These are phyloP conservation scores for Colletotrichum destructivum DNA, from an alignment of 2,329 filamentous ascomycete genomes.

Conservation along the genomic window DNA sequence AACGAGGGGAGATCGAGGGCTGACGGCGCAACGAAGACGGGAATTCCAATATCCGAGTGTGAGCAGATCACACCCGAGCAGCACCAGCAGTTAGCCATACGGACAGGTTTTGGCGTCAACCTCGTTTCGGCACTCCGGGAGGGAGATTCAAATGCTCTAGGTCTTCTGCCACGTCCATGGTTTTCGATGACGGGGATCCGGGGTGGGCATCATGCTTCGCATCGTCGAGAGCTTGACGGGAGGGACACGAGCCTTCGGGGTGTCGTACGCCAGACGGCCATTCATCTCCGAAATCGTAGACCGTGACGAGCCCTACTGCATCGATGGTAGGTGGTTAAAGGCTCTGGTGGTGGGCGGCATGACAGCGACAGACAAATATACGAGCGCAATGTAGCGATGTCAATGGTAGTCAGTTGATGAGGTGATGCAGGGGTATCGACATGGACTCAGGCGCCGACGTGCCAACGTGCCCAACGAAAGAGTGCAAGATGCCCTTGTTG, in stretches of 20 bases:
- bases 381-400: neutral
- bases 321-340: neutral
- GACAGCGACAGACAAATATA: slow-evolving; percentile 5
- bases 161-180: neutral
- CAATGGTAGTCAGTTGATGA: too few species aligned
- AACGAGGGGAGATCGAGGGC: neutral
- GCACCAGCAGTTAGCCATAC: neutral
- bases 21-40: slow-evolving; percentile 1
- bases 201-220: neutral
- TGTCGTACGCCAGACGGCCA: slow-evolving; percentile 12
- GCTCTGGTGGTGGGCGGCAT: neutral
- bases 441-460: neutral
- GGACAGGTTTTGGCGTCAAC: slow-evolving; percentile 1
- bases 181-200: neutral
- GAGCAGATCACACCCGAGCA: neutral
- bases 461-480: neutral
- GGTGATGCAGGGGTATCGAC: neutral
- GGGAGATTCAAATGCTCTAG: neutral
- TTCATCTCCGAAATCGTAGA: neutral
- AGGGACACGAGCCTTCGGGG: neutral
- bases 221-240: neutral
- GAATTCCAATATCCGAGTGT: neutral
- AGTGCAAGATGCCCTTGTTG: slow-evolving; percentile 3
- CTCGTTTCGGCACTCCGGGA: slow-evolving; percentile 23
- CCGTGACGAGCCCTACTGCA: neutral